Evolutionary conservation across 2,329 filamentous ascomycete genomes (phyloP).

Genomic region (Aspergillus pseudoterreus): DNA sequence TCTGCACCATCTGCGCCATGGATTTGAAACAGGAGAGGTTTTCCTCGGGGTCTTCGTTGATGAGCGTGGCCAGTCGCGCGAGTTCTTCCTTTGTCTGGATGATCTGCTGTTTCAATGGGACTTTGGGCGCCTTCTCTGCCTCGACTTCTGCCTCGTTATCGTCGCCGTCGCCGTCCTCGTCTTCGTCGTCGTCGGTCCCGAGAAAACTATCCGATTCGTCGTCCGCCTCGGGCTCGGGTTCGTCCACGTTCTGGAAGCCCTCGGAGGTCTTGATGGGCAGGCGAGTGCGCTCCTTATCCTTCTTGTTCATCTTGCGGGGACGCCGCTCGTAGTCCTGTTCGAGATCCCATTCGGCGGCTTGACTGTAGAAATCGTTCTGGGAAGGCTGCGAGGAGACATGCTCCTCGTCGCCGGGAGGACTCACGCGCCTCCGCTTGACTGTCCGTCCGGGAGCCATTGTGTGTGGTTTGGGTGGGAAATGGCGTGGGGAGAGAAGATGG

Average conservation of each 20-base stretch:
- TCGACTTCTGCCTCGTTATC: constrained; percentile 47
- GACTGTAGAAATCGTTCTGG: constrained; percentile 61
- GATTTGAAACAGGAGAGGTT: constrained; percentile 75
- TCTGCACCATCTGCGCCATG: constrained; percentile 68
- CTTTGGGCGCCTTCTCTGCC: constrained; percentile 52
- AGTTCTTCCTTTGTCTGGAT: constrained; percentile 86
- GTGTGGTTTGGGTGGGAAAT: too few species aligned
- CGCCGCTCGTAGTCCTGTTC: constrained; percentile 87
- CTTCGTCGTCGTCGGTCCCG: constrained; percentile 1
- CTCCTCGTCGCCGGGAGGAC: constrained; percentile 41
- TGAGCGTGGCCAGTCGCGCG: constrained; percentile 70
- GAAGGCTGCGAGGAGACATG: constrained; percentile 25
- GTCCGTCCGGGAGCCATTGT: constrained; percentile 46
- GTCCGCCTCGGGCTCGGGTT: background rate
- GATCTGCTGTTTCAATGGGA: constrained; percentile 76
- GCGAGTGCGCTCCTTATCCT: constrained; percentile 2
- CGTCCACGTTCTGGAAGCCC: constrained; percentile 59
- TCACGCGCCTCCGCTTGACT: constrained; percentile 50
- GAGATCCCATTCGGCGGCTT: constrained; percentile 79
- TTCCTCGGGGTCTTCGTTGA: constrained; percentile 94
- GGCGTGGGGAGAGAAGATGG: too few species aligned
- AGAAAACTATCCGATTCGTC: constrained; percentile 57
- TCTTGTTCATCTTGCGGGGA: constrained; percentile 63
- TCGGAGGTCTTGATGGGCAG: constrained; percentile 71
- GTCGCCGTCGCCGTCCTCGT: background rate